Percentiles rank a stretch among this genome's conserved stretches.
phyloP scores from a whole-genome alignment of 345 rosid genomes.

The Hibiscus trionum region DNA sequence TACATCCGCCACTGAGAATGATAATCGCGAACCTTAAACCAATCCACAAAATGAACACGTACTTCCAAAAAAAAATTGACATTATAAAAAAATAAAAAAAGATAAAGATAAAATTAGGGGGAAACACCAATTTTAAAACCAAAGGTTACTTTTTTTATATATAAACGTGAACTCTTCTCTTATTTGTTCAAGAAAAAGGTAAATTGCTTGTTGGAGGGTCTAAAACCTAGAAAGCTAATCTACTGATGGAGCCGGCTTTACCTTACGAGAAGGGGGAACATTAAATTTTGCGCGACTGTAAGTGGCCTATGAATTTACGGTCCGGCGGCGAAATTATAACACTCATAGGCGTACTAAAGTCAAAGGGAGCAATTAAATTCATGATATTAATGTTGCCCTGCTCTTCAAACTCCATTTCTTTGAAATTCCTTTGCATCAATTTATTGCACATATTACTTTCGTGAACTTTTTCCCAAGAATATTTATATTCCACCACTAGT shows the following conservation, averaged over 20 bases:
- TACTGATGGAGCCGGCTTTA: not conserved
- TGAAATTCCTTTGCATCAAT: not conserved
- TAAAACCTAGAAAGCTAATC: not conserved
- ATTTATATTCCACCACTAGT: too few species aligned
- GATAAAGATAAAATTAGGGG: too few species aligned
- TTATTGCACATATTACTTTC: not conserved
- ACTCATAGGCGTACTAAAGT: not conserved
- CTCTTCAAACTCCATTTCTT: not conserved
- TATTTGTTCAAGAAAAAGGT: too few species aligned
- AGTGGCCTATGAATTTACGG: not conserved
- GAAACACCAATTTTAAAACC: too few species aligned
- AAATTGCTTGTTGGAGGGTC: too few species aligned
- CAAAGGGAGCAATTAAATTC: not conserved
- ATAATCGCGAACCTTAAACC: too few species aligned
- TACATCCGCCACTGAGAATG: too few species aligned
- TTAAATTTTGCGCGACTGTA: not conserved
- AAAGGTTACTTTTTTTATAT: too few species aligned
- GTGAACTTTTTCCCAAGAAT: not conserved
- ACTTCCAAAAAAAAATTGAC: too few species aligned
- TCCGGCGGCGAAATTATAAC: not conserved
- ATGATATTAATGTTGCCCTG: not conserved
- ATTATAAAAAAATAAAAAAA: too few species aligned
- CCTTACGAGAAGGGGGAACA: not conserved
- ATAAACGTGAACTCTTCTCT: too few species aligned
- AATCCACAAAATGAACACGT: too few species aligned